Conservation (phyloP, 2,329 filamentous ascomycete species). For the Calcarisporium arbuscula region DNA sequence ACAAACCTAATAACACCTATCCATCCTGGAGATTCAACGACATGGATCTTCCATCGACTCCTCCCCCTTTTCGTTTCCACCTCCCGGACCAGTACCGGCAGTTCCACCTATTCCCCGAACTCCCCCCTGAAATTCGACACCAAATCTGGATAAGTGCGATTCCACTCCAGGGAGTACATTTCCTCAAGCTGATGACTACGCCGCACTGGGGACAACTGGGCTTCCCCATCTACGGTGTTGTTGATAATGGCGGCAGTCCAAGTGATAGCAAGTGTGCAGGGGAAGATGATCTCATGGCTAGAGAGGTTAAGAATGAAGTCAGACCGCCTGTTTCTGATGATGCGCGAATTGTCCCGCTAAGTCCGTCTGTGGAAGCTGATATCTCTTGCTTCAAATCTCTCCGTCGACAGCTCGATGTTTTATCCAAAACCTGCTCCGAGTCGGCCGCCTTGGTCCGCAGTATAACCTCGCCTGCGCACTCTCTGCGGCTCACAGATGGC, state of each 20-base stretch:
- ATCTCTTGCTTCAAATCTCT: conserved; percentile 25
- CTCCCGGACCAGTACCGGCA: conserved; percentile 23
- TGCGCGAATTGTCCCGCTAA: conserved; percentile 18
- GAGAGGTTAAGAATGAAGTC: conserved; percentile 17
- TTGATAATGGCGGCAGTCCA: too few relatives aligned
- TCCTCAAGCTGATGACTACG: conserved; percentile 21
- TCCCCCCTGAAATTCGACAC: conserved; percentile 28
- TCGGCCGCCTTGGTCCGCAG: conserved; percentile 15
- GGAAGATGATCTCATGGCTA: conserved; percentile 14
- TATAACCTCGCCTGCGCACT: conserved; percentile 13
- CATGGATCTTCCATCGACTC: too few relatives aligned
- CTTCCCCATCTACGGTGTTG: too few relatives aligned
- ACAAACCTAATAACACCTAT: too few relatives aligned
- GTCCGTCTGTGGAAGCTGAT: conserved; percentile 22
- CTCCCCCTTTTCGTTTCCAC: conserved; percentile 20
- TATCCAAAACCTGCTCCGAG: conserved; percentile 21
- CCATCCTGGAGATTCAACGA: too few relatives aligned
- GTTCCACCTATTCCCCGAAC: conserved; percentile 23
- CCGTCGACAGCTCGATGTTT: conserved; percentile 18
- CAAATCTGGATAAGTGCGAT: conserved; percentile 27
- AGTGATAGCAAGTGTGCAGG: too few relatives aligned
- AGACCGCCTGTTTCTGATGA: conserved; percentile 11
- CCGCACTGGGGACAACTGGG: background rate
- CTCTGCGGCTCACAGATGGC: conserved; percentile 19
- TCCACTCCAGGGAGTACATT: conserved; percentile 27